Base-by-base conservation (phyloP, 192 early-diverging fungal genomes). In the Anaeromyces robustus region DNA sequence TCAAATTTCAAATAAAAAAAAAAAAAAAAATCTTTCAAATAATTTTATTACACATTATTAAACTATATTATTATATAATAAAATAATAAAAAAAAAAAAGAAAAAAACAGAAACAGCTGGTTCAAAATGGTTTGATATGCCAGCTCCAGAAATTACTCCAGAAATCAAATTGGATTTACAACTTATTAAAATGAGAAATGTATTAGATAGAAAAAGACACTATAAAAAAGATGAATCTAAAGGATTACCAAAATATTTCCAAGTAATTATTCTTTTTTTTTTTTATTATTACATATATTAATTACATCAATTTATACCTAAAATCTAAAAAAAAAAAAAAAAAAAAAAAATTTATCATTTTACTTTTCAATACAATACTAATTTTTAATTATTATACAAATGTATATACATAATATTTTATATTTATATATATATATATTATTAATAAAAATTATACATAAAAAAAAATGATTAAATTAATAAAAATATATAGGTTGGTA, bases 161-260 rank as follows among this genome's bases (percentile, higher is more conserved):
- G 96, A 96, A 83, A 78, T 97, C 68, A 96, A 96, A 82, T 92
- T 93, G 12, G 95, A 99, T 83, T 85, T 99, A 78, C 93, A 94
- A 52, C 90, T 98, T 30, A 82, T 99, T 34, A 93, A 94, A 81
- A 86, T 93, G 81, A 90, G 97, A 78, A 90, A 92, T 83, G 95
- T 94, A 5, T 84, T 99, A 17, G 96, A 99, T 85, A 95, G 95
- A 26, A 98, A 96, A 85, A 89, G 93, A 31, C 94, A 95, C 82
- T 98, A 96, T 83, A 97, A 96, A 80, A 92, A 93, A 79, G 89
- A 88, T 77, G 92, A 91, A 39, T 89, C 89, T 78, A 84, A 85
- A 4, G 86, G 84, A 26, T 82, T 93, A 19, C 96, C 97, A 31
- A 97, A 95, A 82, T 95, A 94, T 84, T 97, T 99, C 88, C 94